Evolutionary conservation across 2,329 filamentous ascomycete species (phyloP).

Genomic region (Elsinoe ampelina): DNA sequence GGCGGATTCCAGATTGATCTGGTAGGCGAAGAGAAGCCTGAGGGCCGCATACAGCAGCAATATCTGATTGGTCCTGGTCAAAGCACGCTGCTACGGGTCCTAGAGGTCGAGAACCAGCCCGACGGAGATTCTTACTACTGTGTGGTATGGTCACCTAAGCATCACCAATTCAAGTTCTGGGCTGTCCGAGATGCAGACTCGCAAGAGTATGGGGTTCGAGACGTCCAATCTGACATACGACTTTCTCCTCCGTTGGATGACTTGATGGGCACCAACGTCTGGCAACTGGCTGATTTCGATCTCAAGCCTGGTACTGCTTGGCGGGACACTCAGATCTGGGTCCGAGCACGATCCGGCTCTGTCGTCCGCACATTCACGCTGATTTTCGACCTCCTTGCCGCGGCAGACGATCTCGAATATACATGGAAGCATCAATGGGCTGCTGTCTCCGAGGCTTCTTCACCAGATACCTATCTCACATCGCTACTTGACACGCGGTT

Average conservation of each 20-base stretch:
- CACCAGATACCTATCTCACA: conserved; percentile 34
- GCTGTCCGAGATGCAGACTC: conserved; percentile 55
- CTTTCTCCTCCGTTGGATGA: conserved; percentile 54
- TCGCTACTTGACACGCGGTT: conserved; percentile 26
- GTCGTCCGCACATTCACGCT: conserved; percentile 59
- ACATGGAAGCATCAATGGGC: conserved; percentile 55
- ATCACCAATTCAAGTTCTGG: conserved; percentile 94
- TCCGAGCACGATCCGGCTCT: conserved; percentile 47
- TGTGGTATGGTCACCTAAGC: conserved; percentile 79
- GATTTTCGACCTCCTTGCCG: conserved; percentile 54
- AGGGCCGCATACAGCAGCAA: conserved; percentile 56
- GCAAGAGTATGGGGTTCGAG: conserved; percentile 53
- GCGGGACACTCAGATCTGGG: conserved; percentile 37
- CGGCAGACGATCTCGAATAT: conserved; percentile 50
- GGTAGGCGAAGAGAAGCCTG: conserved; percentile 45
- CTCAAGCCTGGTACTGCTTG: conserved; percentile 32
- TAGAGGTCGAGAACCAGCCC: conserved; percentile 52
- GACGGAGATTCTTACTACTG: conserved; percentile 49
- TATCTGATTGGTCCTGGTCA: conserved; percentile 74
- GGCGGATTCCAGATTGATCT: conserved; percentile 71
- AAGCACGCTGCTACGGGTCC: conserved; percentile 63
- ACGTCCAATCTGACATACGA: conserved; percentile 56
- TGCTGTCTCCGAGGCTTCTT: conserved; percentile 34
- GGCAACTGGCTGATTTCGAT: conserved; percentile 42
- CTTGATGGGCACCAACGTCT: conserved; percentile 42